These are phyloP conservation scores for Saitozyma podzolica DNA, from an alignment of 768 basidiomycete species.

Conservation along the genomic window DNA sequence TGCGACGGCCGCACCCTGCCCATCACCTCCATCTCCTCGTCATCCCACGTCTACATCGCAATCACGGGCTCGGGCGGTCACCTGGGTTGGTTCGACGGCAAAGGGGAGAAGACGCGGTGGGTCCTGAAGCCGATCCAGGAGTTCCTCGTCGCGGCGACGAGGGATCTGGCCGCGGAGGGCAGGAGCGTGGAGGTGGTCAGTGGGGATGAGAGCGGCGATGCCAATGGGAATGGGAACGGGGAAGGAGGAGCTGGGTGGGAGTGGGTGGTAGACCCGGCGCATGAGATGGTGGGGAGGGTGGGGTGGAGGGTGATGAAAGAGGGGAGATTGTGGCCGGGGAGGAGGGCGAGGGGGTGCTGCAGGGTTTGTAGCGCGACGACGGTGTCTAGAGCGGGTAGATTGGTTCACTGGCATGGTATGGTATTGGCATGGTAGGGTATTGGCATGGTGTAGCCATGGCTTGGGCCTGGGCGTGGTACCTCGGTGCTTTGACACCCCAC, in stretches of 20 bases:
- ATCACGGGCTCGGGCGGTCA: slow-evolving; percentile 51
- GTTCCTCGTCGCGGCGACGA: slow-evolving; percentile 31
- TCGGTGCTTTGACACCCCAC: too few relatives aligned
- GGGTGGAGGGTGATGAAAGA: slow-evolving; percentile 31
- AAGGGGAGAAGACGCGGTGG: slow-evolving; percentile 40
- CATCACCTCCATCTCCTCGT: slow-evolving; percentile 31
- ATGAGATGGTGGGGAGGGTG: slow-evolving; percentile 20
- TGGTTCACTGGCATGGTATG: too few relatives aligned
- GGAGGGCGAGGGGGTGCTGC: slow-evolving; percentile 32
- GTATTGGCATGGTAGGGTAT: too few relatives aligned
- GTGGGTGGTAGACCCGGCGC: slow-evolving; percentile 21
- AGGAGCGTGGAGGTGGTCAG: slow-evolving; percentile 6
- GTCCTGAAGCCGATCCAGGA: slow-evolving; percentile 41
- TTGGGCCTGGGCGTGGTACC: too few relatives aligned
- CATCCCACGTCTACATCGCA: slow-evolving; percentile 46
- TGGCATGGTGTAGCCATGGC: too few relatives aligned
- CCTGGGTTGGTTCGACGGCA: slow-evolving; percentile 52
- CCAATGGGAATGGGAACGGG: not conserved
- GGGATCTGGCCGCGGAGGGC: slow-evolving; percentile 25
- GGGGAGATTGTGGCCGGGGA: slow-evolving; percentile 22
- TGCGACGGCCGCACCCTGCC: slow-evolving; percentile 48
- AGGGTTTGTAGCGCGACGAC: slow-evolving; percentile 29
- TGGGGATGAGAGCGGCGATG: slow-evolving; percentile 6
- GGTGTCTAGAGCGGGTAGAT: too few relatives aligned
- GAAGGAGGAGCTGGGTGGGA: slow-evolving; percentile 17